A percentile compares a stretch with the other conserved stretches of the same genome.
Evolutionary conservation across 2,329 filamentous ascomycete genomes (phyloP).

Genomic region (Paramyrothecium roridum): DNA sequence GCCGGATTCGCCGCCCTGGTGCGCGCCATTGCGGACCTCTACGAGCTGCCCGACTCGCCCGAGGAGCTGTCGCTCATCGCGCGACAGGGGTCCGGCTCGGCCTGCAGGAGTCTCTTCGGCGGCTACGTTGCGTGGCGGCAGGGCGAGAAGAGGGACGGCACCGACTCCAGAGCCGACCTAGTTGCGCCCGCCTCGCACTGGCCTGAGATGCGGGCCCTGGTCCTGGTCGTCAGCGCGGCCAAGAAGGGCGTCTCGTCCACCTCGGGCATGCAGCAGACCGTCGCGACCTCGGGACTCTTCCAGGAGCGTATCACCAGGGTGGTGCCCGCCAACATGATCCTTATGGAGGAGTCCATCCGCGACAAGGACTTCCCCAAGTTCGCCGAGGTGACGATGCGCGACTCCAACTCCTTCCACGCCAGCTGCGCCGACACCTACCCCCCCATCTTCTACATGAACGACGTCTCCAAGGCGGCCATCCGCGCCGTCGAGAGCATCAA

Average conservation of each 20-base stretch:
- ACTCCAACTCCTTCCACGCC: conserved; percentile 96
- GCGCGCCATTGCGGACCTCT: conserved; percentile 86
- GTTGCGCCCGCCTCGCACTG: conserved; percentile 88
- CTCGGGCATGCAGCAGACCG: conserved; percentile 95
- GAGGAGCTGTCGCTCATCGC: conserved; percentile 86
- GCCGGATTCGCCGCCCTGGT: conserved; percentile 71
- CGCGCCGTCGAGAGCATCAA: conserved; percentile 89
- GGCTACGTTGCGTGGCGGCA: conserved; percentile 95
- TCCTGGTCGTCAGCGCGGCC: conserved; percentile 86
- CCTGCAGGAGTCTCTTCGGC: conserved; percentile 88
- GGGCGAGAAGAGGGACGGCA: conserved; percentile 72
- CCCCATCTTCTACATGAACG: conserved; percentile 98
- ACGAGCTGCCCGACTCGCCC: conserved; percentile 76
- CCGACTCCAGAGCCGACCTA: conserved; percentile 83
- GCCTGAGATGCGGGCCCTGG: conserved; percentile 89
- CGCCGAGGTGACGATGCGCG: conserved; percentile 89
- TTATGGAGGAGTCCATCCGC: conserved; percentile 80
- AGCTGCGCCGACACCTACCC: conserved; percentile 93
- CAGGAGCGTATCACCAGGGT: conserved; percentile 68
- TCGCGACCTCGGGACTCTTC: conserved; percentile 88
- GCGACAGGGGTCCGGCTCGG: conserved; percentile 89
- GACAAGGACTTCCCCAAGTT: conserved; percentile 81
- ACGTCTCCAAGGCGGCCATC: conserved; percentile 83
- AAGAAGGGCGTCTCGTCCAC: conserved; percentile 96
- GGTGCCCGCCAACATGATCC: conserved; percentile 77